These are phyloP conservation scores for Rhizophora mangle DNA, from an alignment of 345 rosid species.

Conservation along the genomic window DNA sequence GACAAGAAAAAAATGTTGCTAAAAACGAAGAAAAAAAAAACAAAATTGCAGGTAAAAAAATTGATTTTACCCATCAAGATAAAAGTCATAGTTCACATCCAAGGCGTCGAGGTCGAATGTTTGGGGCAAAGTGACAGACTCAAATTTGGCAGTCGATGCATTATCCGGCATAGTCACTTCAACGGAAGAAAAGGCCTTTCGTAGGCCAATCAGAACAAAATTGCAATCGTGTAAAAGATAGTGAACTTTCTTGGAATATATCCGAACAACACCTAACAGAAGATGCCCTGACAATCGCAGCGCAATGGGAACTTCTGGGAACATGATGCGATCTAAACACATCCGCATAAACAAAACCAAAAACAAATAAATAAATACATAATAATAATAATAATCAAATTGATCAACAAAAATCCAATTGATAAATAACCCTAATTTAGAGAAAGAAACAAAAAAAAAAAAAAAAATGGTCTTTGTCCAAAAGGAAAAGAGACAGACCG, in stretches of 20 bases:
- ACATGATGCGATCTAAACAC: conserved; percentile 58
- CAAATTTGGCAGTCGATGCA: conserved; percentile 59
- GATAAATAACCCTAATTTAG: not conserved
- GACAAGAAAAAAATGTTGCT: not conserved
- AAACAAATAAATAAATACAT: not conserved
- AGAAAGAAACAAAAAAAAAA: not conserved
- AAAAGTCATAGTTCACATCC: conserved; percentile 40
- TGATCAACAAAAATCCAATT: not conserved
- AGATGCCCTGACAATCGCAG: conserved; percentile 82
- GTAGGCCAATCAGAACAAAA: conserved; percentile 38
- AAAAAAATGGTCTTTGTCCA: not conserved
- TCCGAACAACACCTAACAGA: conserved; percentile 81
- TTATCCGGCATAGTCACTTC: conserved; percentile 69
- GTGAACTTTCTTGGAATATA: conserved; percentile 85
- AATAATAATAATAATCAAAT: not conserved
- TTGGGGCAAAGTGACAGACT: conserved; percentile 68
- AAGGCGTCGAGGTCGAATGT: conserved; percentile 66
- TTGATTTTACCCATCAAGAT: conserved; percentile 35
- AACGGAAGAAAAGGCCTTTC: conserved; percentile 48
- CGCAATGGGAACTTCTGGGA: conserved; percentile 71
- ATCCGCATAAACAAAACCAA: not conserved
- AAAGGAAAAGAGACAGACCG: conserved; percentile 38
- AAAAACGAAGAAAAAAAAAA: not conserved
- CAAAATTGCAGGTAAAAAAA: not conserved
- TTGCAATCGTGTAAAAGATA: conserved; percentile 72